phyloP scores from a whole-genome alignment of 2,329 filamentous ascomycete genomes.

The Pseudocercospora crystallina region DNA sequence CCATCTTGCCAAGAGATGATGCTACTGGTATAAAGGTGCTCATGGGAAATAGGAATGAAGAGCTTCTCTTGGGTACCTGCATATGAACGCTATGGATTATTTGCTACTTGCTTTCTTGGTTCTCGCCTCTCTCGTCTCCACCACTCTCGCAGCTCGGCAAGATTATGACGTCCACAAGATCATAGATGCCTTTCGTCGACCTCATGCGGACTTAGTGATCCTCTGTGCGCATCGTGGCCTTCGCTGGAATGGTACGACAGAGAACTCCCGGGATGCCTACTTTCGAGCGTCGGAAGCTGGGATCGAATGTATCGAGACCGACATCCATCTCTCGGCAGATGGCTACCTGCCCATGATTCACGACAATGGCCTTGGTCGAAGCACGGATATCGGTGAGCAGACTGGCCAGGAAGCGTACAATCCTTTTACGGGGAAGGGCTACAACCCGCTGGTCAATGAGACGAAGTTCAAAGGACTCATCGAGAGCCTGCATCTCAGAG shows the following conservation, averaged over 20 bases:
- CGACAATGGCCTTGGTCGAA: constrained; percentile 16
- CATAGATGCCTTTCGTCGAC: constrained; percentile 20
- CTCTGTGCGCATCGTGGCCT: constrained; percentile 22
- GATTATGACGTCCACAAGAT: constrained; percentile 15
- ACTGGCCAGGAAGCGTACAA: constrained; percentile 17
- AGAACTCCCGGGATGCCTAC: constrained; percentile 23
- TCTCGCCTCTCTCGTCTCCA: too few species aligned
- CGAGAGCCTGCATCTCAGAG: constrained; percentile 18
- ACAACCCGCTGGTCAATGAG: constrained; percentile 14
- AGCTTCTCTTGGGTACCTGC: too few species aligned
- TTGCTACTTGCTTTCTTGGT: too few species aligned
- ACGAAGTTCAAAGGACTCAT: constrained; percentile 16
- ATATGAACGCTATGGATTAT: too few species aligned
- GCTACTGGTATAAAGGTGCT: too few species aligned
- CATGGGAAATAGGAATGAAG: too few species aligned
- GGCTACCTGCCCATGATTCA: constrained; percentile 19
- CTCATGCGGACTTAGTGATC: constrained; percentile 17
- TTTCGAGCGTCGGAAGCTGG: constrained; percentile 13
- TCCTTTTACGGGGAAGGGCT: constrained; percentile 20
- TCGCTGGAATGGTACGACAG: constrained; percentile 24
- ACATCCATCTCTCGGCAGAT: constrained; percentile 18
- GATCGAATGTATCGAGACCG: constrained; percentile 21
- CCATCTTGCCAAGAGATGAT: too few species aligned
- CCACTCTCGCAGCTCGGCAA: too few species aligned
- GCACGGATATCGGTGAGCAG: constrained; percentile 20